Percentiles rank a stretch among this genome's conserved stretches.
Evolutionary conservation across 495 filamentous ascomycete genomes (phyloP).

Genomic region (Endocarpon pusillum): DNA sequence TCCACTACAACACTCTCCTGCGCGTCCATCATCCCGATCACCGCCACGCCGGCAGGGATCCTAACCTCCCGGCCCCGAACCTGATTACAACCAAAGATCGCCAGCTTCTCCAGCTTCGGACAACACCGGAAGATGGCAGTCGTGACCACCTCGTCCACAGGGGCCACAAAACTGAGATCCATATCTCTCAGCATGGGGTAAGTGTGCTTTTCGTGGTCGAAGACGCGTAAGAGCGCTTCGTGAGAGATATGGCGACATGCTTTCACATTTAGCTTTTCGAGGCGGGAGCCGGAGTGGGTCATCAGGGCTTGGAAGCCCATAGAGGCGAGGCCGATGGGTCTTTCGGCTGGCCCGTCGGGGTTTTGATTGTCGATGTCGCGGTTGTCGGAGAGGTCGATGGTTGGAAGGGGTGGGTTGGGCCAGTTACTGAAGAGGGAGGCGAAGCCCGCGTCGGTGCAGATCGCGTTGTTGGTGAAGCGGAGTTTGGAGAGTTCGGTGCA

Average conservation of each 20-base stretch:
- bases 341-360: slow-evolving; percentile 34
- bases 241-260: slow-evolving; percentile 63
- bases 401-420: slow-evolving; percentile 49
- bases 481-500: slow-evolving; percentile 57
- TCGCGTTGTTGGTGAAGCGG: slow-evolving; percentile 55
- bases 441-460: slow-evolving; percentile 57
- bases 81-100: slow-evolving; percentile 74
- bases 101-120: slow-evolving; percentile 50
- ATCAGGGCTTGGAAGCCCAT: slow-evolving; percentile 63
- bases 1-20: slow-evolving; percentile 38
- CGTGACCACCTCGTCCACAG: slow-evolving; percentile 57
- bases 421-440: slow-evolving; percentile 53
- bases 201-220: slow-evolving; percentile 30
- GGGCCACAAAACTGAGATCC: slow-evolving; percentile 62
- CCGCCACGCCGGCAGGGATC: slow-evolving; percentile 54
- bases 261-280: slow-evolving; percentile 50
- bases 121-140: slow-evolving; percentile 59
- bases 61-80: slow-evolving; percentile 39
- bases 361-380: slow-evolving; percentile 58
- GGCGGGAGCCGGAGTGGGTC: slow-evolving; percentile 51
- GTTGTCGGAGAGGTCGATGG: slow-evolving; percentile 55
- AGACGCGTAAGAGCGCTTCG: slow-evolving; percentile 52
- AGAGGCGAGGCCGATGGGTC: slow-evolving; percentile 48
- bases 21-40: slow-evolving; percentile 63
- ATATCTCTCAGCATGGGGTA: slow-evolving; percentile 53